Percentiles rank a stretch among this genome's conserved stretches.
phyloP scores from a whole-genome alignment of 352 stramenopile species.

The Phytophthora lateralis region DNA sequence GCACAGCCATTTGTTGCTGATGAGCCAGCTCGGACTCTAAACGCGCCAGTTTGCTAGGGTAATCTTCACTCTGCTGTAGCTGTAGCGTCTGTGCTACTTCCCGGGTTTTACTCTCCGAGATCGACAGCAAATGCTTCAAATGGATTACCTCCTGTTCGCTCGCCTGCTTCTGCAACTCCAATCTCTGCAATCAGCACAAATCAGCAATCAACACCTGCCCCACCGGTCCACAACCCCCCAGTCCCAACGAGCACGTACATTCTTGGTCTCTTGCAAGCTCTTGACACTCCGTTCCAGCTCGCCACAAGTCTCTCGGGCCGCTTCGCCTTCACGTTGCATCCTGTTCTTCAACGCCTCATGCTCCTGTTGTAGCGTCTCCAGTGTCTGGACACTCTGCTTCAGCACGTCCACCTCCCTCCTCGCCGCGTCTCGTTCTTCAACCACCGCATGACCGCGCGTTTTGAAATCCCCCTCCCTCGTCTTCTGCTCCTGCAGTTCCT shows the following conservation, averaged over 20 bases:
- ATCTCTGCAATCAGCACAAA: conserved; percentile 40
- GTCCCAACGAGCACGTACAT: conserved; percentile 19
- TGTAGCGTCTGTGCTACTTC: conserved; percentile 50
- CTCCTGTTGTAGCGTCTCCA: conserved; percentile 48
- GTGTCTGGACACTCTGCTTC: conserved; percentile 32
- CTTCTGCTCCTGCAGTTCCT: conserved; percentile 55
- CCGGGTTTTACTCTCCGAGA: conserved; percentile 50
- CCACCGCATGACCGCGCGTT: conserved; percentile 19
- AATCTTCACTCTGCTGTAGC: conserved; percentile 53
- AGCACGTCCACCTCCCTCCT: conserved; percentile 42
- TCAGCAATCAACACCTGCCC: conserved; percentile 9
- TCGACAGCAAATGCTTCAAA: conserved; percentile 57
- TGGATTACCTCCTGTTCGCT: conserved; percentile 58
- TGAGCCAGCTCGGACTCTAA: conserved; percentile 58
- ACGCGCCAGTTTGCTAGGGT: conserved; percentile 49
- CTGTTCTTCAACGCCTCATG: conserved; percentile 43
- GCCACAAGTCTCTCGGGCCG: conserved; percentile 20
- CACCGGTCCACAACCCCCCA: neutral
- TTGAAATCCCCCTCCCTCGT: conserved; percentile 33
- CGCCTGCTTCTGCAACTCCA: conserved; percentile 53
- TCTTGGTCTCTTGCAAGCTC: conserved; percentile 45
- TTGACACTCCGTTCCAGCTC: conserved; percentile 29
- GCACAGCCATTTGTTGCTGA: conserved; percentile 34
- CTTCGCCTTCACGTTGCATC: conserved; percentile 34
- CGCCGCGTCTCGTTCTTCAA: conserved; percentile 43